Percentiles rank a stretch among this genome's conserved stretches.
Conservation (phyloP, 148 eudicot species). For the Chenopodium suecicum region DNA sequence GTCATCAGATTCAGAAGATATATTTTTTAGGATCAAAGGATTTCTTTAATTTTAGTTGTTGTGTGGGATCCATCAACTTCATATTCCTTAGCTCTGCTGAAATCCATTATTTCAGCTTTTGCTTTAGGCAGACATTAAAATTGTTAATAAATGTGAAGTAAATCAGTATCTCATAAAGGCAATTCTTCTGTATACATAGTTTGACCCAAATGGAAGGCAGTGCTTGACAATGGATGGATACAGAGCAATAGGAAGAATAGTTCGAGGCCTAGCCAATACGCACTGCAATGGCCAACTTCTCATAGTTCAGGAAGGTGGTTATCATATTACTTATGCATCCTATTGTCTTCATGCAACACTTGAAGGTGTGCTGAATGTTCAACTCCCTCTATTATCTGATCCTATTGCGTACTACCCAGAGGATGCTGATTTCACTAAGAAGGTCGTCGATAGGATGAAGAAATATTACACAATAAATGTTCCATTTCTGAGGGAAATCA, state of each 20-base stretch:
- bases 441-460: conserved; percentile 54
- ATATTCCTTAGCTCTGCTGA: neutral
- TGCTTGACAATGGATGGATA: conserved; percentile 98
- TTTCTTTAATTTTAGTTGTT: no score
- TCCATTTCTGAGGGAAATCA: conserved; percentile 42
- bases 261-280: conserved; percentile 59
- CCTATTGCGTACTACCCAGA: conserved; percentile 85
- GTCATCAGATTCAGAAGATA: neutral
- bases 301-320: conserved; percentile 95
- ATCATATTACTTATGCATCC: conserved; percentile 86
- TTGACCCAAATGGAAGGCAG: conserved; percentile 97
- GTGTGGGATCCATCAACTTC: neutral
- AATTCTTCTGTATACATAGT: conserved; percentile 43
- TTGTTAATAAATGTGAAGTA: neutral
- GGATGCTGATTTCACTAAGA: conserved; percentile 47
- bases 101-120: neutral
- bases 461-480: conserved; percentile 36
- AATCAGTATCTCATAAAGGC: neutral
- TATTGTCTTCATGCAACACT: conserved; percentile 92
- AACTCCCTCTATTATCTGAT: conserved; percentile 59
- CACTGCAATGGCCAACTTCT: conserved; percentile 63
- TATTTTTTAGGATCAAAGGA: neutral
- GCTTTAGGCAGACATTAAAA: neutral
- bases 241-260: conserved; percentile 47
- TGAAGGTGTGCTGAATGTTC: conserved; percentile 71